phyloP scores from a whole-genome alignment of 108 stramenopile species.

The Craspedostauros australis region DNA sequence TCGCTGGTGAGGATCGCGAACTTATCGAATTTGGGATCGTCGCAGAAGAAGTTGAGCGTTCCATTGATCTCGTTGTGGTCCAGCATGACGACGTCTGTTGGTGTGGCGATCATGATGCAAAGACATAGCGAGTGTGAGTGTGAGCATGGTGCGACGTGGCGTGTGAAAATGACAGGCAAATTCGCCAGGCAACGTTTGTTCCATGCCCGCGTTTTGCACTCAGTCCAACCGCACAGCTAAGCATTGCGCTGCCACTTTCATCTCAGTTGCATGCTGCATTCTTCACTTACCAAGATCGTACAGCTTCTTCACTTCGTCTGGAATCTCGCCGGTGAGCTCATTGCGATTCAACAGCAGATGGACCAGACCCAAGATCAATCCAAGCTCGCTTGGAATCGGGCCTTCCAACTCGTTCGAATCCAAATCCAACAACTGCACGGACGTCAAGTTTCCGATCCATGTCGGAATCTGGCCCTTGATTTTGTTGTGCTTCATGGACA shows the following conservation, averaged over 20 bases:
- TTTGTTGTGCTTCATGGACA: conserved; percentile 20
- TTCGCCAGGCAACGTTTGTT: no score
- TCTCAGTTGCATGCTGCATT: background rate
- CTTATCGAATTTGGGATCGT: background rate
- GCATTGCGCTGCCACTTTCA: background rate
- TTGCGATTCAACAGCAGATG: conserved; percentile 23
- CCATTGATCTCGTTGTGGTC: conserved; percentile 22
- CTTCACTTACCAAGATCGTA: conserved; percentile 13
- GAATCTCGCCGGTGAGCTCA: conserved; percentile 13
- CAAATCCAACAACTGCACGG: conserved; percentile 25
- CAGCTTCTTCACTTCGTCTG: conserved; percentile 6
- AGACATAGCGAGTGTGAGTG: no score
- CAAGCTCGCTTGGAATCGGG: conserved; percentile 7
- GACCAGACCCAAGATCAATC: conserved; percentile 7
- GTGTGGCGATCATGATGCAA: background rate
- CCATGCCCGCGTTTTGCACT: no score
- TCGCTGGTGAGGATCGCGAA: conserved; percentile 8
- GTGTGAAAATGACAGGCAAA: no score
- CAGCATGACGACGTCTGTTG: conserved; percentile 16
- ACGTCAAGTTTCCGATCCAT: conserved; percentile 12
- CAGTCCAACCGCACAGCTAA: no score
- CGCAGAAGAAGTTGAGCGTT: conserved; percentile 15
- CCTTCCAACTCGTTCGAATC: conserved; percentile 7
- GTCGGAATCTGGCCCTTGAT: conserved; percentile 25
- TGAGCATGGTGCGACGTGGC: no score